Evolutionary conservation across 768 basidiomycete genomes (phyloP).

Genomic region (Collybia nuda): DNA sequence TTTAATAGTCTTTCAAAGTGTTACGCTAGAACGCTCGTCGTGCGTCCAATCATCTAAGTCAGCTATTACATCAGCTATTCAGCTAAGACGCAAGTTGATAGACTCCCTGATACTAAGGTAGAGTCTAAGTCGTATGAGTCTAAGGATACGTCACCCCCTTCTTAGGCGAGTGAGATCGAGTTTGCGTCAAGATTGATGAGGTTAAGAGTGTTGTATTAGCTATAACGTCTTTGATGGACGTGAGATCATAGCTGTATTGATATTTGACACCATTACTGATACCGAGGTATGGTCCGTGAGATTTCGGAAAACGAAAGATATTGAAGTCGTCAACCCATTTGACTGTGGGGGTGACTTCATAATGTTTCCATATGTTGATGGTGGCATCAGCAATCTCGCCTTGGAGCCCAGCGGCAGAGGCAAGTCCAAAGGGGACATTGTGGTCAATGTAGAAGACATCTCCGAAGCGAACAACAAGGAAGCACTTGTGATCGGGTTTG

Average conservation of each 20-base stretch:
- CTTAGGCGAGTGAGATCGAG: too few species aligned
- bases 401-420: conserved; percentile 19
- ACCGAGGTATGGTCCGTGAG: conserved; percentile 1
- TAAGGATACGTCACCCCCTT: too few species aligned
- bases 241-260: conserved; percentile 15
- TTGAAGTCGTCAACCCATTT: conserved; percentile 31
- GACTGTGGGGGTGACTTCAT: conserved; percentile 10
- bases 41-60: too few species aligned
- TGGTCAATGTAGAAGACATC: conserved; percentile 15
- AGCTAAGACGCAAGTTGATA: too few species aligned
- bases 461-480: conserved; percentile 12
- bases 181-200: too few species aligned
- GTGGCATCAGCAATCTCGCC: conserved; percentile 24
- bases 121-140: too few species aligned
- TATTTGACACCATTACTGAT: conserved; percentile 1
- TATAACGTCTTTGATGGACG: conserved; percentile 7
- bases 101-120: too few species aligned
- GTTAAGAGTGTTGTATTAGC: too few species aligned
- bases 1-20: neutral
- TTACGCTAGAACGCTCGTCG: too few species aligned
- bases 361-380: conserved; percentile 20
- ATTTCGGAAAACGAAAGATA: conserved; percentile 17
- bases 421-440: conserved; percentile 21
- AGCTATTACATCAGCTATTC: too few species aligned
- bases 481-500: conserved; percentile 22